Conservation (phyloP, 2,329 filamentous ascomycete species). For the Calcarisporium arbuscula region DNA sequence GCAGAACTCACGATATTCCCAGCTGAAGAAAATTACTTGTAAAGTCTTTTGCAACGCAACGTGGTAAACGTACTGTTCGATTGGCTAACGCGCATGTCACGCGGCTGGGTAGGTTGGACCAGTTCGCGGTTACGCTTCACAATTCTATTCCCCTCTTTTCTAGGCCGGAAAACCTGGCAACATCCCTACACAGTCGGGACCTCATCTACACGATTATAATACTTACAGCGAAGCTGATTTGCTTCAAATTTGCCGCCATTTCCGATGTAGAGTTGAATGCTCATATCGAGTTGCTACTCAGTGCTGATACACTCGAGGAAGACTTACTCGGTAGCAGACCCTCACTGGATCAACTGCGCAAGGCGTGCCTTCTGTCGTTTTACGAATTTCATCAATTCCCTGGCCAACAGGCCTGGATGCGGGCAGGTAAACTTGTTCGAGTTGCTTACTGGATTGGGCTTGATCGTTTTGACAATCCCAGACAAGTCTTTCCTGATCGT, state of each 20-base stretch:
- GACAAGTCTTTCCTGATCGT: slow-evolving; percentile 1
- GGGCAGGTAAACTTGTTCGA: slow-evolving; percentile 7
- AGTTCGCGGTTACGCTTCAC: slow-evolving; percentile 1
- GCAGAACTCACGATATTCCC: too few relatives aligned
- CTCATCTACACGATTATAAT: slow-evolving; percentile 1
- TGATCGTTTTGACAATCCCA: slow-evolving; percentile 7
- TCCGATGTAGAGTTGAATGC: slow-evolving; percentile 1
- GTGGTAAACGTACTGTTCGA: too few relatives aligned
- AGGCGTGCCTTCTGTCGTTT: slow-evolving; percentile 8
- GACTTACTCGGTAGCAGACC: slow-evolving; percentile 3
- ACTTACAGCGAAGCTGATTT: slow-evolving; percentile 8
- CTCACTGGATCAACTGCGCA: slow-evolving; percentile 10
- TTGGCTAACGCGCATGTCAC: neutral
- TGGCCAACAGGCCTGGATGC: slow-evolving; percentile 13
- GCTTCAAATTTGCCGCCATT: slow-evolving; percentile 3
- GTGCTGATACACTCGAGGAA: slow-evolving; percentile 5
- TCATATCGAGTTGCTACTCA: slow-evolving; percentile 4
- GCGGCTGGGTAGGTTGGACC: neutral
- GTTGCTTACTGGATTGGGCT: slow-evolving; percentile 11
- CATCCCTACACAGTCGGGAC: neutral
- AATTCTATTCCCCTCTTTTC: slow-evolving; percentile 5
- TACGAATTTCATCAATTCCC: slow-evolving; percentile 14
- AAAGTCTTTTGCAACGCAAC: too few relatives aligned
- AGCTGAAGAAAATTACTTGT: neutral
- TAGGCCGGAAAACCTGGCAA: neutral